Evolutionary conservation across 1,139 yeast species (phyloP).

Genomic region (Suhomyces chickasaworum): DNA sequence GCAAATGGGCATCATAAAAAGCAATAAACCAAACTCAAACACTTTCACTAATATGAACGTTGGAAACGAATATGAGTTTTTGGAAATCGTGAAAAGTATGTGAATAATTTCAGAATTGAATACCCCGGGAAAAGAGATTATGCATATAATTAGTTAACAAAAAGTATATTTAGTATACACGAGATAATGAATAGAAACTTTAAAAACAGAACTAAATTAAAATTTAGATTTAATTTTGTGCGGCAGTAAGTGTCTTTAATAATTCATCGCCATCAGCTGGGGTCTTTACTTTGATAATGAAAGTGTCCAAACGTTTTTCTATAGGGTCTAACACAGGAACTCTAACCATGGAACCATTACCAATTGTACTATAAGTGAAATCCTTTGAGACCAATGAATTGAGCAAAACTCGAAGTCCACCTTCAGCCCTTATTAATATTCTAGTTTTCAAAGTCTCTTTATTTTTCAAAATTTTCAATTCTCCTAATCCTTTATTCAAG

Average conservation of each 20-base stretch:
- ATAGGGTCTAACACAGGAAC: conserved; percentile 55
- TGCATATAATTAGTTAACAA: too few relatives aligned
- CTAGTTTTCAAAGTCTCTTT: conserved; percentile 63
- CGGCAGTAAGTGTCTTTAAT: conserved; percentile 52
- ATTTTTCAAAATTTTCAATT: conserved; percentile 68
- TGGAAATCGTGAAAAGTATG: conserved; percentile 37
- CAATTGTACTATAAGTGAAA: conserved; percentile 57
- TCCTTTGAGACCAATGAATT: conserved; percentile 59
- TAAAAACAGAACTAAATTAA: neutral
- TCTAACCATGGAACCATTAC: conserved; percentile 60
- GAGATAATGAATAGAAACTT: neutral
- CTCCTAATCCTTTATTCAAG: conserved; percentile 75
- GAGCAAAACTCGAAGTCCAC: conserved; percentile 77
- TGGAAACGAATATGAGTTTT: conserved; percentile 53
- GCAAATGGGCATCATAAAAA: conserved; percentile 31
- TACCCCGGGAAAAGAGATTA: too few relatives aligned
- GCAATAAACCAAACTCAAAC: conserved; percentile 15
- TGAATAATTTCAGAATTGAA: neutral
- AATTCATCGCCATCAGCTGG: conserved; percentile 68
- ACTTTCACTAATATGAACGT: conserved; percentile 39
- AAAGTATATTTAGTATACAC: neutral
- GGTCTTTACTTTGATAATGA: conserved; percentile 69
- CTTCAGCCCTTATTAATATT: conserved; percentile 82
- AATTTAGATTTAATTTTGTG: conserved; percentile 7
- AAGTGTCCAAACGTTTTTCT: conserved; percentile 52